Evolutionary conservation across 2,329 filamentous ascomycete species (phyloP), one percentile per base, ranked within the genome.

Genomic region (Colletotrichum costaricense): DNA sequence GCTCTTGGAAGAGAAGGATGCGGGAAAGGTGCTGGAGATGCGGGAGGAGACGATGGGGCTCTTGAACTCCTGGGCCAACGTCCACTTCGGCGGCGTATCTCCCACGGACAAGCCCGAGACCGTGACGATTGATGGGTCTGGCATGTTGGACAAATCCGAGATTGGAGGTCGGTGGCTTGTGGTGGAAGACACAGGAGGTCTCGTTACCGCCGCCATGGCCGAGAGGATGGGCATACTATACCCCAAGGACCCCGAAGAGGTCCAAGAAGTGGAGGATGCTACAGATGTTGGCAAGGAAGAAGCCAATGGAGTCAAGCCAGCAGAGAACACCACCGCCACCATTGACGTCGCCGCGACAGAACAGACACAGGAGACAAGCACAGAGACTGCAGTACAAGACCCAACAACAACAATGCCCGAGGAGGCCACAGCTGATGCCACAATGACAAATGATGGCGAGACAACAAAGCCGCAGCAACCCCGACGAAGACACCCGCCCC

Each of bases 221-320:
- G 95, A 98, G 84, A 90, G 94, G 74, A 96, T 98, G 93, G 94
- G 94, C 1, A 90, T 98, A 22, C 84, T 98, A 0, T 90, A 95
- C 72, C 81, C 78, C 4, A 69, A 80, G 1, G 80, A 85, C 16
- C 76, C 79, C 0, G 80, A 82, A 14, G 65, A 70, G 14, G 54
- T 58, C 8, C 55, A 80, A 1, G 80, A 84, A 11, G 76, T 79
- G 0, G 79, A 82, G 7, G 77, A 78, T 14, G 73, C 65, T 9
- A 75, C 69, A 8, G 70, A 67, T 55, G 63, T 67, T 22, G 63
- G 71, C 6, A n/a, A 75, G 63, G 72, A 75, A 5, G 73, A 55
- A 12, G 42, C 56, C 7, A 42, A 63, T 5, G 56, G 70, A 52
- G n/a, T 73, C 30, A 69, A 72, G 42, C 54, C 35, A 11, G 28